Conservation (phyloP, 495 filamentous ascomycete species). For the Tuber umbilicatum region DNA sequence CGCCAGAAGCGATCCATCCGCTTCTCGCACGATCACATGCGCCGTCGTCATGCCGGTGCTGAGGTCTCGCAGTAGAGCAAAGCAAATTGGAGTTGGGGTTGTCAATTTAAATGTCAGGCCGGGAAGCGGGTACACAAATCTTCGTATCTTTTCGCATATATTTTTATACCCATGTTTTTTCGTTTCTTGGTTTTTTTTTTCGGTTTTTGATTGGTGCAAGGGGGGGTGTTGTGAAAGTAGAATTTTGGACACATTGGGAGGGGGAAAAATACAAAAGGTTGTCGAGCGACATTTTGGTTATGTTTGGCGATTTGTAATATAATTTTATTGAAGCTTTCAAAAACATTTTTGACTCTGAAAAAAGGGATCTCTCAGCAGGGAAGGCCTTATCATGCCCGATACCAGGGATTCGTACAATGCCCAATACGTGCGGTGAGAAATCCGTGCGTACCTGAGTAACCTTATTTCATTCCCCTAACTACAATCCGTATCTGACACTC, state of each 20-base stretch:
- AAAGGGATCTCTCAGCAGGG: too few relatives aligned
- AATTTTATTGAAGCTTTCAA: not conserved
- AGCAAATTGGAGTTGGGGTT: not conserved
- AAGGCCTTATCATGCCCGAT: too few relatives aligned
- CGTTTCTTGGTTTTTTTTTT: not conserved
- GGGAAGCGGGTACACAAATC: not conserved
- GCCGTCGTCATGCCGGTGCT: conserved; percentile 17
- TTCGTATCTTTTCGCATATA: not conserved
- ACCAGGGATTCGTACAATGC: too few relatives aligned
- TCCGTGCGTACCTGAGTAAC: too few relatives aligned
- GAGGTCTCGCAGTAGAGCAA: not conserved
- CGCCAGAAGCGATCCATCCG: conserved; percentile 20
- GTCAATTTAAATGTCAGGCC: not conserved
- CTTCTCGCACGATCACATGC: conserved; percentile 35
- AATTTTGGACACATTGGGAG: not conserved
- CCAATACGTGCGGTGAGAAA: too few relatives aligned
- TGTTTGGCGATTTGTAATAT: not conserved
- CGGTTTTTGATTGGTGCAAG: not conserved
- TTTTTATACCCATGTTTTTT: too few relatives aligned
- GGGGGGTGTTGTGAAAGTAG: not conserved
- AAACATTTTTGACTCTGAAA: not conserved
- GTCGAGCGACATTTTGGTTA: not conserved
- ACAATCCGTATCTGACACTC: too few relatives aligned
- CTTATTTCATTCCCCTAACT: too few relatives aligned
- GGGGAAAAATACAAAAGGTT: not conserved